Evolutionary conservation across 768 basidiomycete genomes (phyloP), one percentile per base, ranked within the genome.

Genomic region (Amyloporia xantha): DNA sequence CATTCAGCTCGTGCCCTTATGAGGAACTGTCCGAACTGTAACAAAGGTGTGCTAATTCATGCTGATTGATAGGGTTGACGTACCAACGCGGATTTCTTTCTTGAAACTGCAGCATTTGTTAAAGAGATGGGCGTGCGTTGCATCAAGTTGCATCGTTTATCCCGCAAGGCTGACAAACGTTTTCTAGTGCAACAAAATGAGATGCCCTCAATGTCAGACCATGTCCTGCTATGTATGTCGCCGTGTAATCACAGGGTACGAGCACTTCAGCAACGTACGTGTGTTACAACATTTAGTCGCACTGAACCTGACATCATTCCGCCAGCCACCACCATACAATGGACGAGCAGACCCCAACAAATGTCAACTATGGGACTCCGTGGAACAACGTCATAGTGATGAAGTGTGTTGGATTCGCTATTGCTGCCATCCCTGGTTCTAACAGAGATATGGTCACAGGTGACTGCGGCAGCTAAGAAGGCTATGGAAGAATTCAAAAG

Each of bases 111-210:
- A 89, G 86, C 80, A 0, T 91, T 91, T 59, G 75, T 91, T 60
- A 91, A 91, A 64, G 85, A 88, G 53, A 59, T 62, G 38, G 90
- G 89, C 7, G 88, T 89, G 73, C 41, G 79, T 71, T 1, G 38
- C 23, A 4, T 47, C 21, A 24, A 28, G 11, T 7, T n/a, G n/a
- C n/a, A n/a, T n/a, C n/a, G n/a, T n/a, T n/a, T n/a, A n/a, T n/a
- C n/a, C n/a, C n/a, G n/a, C n/a, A n/a, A n/a, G n/a, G n/a, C n/a
- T n/a, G n/a, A 10, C n/a, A 20, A n/a, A 36, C 21, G n/a, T 48
- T 46, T 24, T 36, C 35, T 55, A 90, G 84, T 95, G 93, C 69
- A 95, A 95, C 76, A 95, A 95, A 64, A 94, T 96, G 83, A 75
- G 71, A 0, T 91, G 89, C 57, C 78, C 82, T 1, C 67, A 82